phyloP scores from a whole-genome alignment of 805 yeast species.

The Barnettozyma botsteinii region DNA sequence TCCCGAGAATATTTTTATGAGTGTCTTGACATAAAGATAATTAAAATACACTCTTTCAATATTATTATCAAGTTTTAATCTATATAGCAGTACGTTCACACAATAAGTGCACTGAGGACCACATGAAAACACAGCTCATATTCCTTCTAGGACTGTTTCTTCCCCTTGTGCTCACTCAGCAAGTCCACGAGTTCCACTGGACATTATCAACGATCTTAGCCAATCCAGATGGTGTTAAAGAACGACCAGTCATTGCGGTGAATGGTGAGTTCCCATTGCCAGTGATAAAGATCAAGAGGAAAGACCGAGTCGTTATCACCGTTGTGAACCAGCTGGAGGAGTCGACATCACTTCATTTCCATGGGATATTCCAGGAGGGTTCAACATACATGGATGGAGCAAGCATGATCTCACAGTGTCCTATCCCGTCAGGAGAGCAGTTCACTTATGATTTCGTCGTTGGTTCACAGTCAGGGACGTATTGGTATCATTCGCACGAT shows the following conservation, averaged over 20 bases:
- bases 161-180: slow-evolving; percentile 6
- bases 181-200: slow-evolving; percentile 59
- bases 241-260: slow-evolving; percentile 38
- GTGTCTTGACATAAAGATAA: no score
- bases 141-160: not conserved
- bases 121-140: not conserved
- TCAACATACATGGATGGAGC: slow-evolving; percentile 88
- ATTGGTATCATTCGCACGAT: slow-evolving; percentile 97
- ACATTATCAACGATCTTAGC: slow-evolving; percentile 53
- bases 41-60: no score
- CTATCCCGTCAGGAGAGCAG: slow-evolving; percentile 73
- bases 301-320: slow-evolving; percentile 70
- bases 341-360: slow-evolving; percentile 82
- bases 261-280: slow-evolving; percentile 78
- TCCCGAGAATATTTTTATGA: no score
- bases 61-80: no score
- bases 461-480: slow-evolving; percentile 75
- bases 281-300: slow-evolving; percentile 63
- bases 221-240: slow-evolving; percentile 35
- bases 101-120: no score
- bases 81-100: no score
- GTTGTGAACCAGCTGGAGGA: slow-evolving; percentile 68
- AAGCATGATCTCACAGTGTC: slow-evolving; percentile 83
- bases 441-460: slow-evolving; percentile 85
- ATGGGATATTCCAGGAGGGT: slow-evolving; percentile 77